Base-by-base conservation (phyloP, 306 rosid genomes). In the Corylus heterophylla region DNA sequence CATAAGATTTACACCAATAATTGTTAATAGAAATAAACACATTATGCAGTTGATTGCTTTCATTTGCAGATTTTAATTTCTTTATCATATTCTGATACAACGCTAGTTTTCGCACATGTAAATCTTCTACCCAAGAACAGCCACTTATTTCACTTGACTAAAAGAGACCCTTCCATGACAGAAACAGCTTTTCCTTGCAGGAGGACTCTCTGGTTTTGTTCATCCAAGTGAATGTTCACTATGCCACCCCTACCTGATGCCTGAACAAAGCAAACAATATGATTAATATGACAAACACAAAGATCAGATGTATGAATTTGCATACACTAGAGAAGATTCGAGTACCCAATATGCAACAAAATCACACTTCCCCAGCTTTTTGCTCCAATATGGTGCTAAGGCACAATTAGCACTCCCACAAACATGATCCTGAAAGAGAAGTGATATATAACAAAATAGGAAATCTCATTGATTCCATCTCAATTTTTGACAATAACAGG, bases 181-280 rank as follows among this genome's bases (percentile, higher is more conserved):
- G 89, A 83, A 71, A 91, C 71, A 47, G 89, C 97, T 78, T 89
- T 92, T 56, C 94, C 97, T 10, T 86, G 93, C 85, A 91, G 69
- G 42, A 85, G 64, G 54, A 94, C 97, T 67, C 91, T 88, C 61
- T 88, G 91, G 47, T 82, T 89, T 81, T 86, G 83, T 69, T 92
- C 89, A 62, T 92, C 92, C 13, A 84, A n/a, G 85, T 83, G 94
- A 80, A 89, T 70, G 73, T 81, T 71, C 37, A 94, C 37, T 73
- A 64, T 82, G 81, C 94, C 98, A 18, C 98, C 91, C 80, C 97
- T 86, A 0, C 83, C 78, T 29, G 98, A 94, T 76, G 98, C 97
- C 98, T 92, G 69, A 48, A 20, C 71, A 81, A 29, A 80, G 25
- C 48, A 64, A 76, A 22, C 49, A n/a, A 73, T 4, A 56, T 1